A percentile compares a stretch with the other conserved stretches of the same genome.
These are phyloP conservation scores for Phytopythium vexans DNA, from an alignment of 352 stramenopile species.

Conservation along the genomic window DNA sequence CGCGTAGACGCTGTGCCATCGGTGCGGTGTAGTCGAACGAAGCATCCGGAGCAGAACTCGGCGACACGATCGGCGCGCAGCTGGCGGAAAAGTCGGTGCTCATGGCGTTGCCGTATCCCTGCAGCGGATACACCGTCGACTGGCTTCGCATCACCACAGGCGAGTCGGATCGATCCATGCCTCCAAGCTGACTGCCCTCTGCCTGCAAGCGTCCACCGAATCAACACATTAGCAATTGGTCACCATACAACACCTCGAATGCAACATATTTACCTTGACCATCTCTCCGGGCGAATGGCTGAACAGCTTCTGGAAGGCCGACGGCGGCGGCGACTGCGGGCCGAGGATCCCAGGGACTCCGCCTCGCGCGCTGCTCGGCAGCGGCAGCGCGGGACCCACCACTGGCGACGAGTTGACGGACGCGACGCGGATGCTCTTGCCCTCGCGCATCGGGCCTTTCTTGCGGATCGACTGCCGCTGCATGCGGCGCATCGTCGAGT, in stretches of 20 bases:
- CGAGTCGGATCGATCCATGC: constrained; percentile 11
- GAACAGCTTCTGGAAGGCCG: constrained; percentile 65
- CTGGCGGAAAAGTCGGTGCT: constrained; percentile 7
- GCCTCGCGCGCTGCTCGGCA: constrained; percentile 1
- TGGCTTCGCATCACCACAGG: constrained; percentile 18
- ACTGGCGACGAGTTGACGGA: constrained; percentile 46
- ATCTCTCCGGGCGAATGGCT: constrained; percentile 20
- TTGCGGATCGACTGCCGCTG: constrained; percentile 85
- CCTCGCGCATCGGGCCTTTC: constrained; percentile 77
- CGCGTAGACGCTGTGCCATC: constrained; percentile 17
- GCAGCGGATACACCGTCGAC: constrained; percentile 32
- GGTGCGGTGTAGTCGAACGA: constrained; percentile 47
- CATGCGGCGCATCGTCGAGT: constrained; percentile 90
- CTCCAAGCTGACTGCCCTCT: background rate
- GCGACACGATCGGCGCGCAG: constrained; percentile 2
- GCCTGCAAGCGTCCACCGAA: too few species aligned
- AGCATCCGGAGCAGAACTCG: background rate
- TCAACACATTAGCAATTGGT: background rate
- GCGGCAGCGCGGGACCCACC: constrained; percentile 9
- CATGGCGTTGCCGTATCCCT: constrained; percentile 1
- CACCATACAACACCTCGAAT: too few species aligned
- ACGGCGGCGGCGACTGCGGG: constrained; percentile 33
- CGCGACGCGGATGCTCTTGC: constrained; percentile 76
- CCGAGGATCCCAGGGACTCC: constrained; percentile 18
- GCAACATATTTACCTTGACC: constrained; percentile 31